Evolutionary conservation across 228 moss, liverwort and hornwort genomes (phyloP).

Genomic region (Sphagnum magellanicum): DNA sequence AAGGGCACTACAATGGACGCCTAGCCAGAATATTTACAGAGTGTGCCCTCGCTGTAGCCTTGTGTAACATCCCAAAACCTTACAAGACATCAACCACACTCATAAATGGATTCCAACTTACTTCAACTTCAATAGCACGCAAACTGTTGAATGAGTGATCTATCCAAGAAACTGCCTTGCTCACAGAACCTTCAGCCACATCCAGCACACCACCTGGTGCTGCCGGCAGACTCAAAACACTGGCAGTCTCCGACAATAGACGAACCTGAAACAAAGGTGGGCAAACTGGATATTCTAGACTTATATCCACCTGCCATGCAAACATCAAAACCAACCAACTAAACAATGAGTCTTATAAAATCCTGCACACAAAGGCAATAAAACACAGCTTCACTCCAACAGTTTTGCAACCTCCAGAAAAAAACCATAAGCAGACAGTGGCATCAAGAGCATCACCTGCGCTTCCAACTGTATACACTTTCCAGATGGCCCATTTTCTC

Average conservation of each 20-base stretch:
- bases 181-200: slow-evolving; percentile 39
- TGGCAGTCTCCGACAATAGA: slow-evolving; percentile 38
- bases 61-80: neutral
- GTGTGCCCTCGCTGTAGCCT: slow-evolving; percentile 1
- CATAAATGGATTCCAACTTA: slow-evolving; percentile 10
- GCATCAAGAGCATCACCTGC: slow-evolving; percentile 32
- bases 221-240: slow-evolving; percentile 35
- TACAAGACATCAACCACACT: neutral
- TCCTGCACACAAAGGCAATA: neutral
- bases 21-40: neutral
- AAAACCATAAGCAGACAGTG: neutral
- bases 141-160: slow-evolving; percentile 49
- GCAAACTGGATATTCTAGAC: slow-evolving; percentile 75
- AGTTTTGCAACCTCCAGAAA: neutral
- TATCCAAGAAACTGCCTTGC: slow-evolving; percentile 17
- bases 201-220: slow-evolving; percentile 48
- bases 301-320: slow-evolving; percentile 51
- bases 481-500: slow-evolving; percentile 61
- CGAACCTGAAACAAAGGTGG: slow-evolving; percentile 62
- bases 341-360: neutral
- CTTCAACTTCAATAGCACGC: slow-evolving; percentile 72
- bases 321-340: slow-evolving; percentile 6
- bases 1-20: too few species aligned
- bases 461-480: slow-evolving; percentile 82
- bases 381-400: neutral